Evolutionary conservation across 108 stramenopile species (phyloP).

Genomic region (Conticribra weissflogii): DNA sequence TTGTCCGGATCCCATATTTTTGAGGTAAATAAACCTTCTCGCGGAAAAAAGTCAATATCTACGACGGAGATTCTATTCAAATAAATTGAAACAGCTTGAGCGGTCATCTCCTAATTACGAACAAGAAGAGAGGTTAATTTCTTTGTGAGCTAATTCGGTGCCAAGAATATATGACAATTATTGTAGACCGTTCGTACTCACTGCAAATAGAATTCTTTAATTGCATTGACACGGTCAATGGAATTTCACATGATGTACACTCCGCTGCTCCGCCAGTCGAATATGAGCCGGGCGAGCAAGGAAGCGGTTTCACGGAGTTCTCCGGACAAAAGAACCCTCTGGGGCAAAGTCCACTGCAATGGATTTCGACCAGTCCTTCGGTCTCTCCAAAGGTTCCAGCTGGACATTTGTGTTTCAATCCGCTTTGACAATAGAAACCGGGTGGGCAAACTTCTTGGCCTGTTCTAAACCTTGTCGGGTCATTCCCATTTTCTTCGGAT

Average conservation of each 20-base stretch:
- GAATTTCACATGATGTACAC: constrained; percentile 47
- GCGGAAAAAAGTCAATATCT: no score
- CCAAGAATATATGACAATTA: no score
- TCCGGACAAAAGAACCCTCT: constrained; percentile 42
- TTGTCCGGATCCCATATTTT: no score
- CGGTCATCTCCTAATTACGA: constrained; percentile 43
- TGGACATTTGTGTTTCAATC: constrained; percentile 17
- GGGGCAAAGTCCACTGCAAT: constrained; percentile 37
- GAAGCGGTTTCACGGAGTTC: constrained; percentile 29
- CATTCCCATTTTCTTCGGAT: constrained; percentile 11
- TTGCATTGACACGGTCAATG: constrained; percentile 26
- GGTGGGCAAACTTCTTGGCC: constrained; percentile 32
- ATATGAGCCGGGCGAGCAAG: constrained; percentile 42
- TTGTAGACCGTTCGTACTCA: no score
- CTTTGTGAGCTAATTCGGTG: no score
- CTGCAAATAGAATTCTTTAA: constrained; percentile 40
- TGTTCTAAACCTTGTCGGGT: constrained; percentile 10
- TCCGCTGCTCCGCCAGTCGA: constrained; percentile 47
- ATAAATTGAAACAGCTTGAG: constrained; percentile 42
- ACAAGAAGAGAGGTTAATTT: no score
- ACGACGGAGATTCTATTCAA: constrained; percentile 31
- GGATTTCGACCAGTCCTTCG: constrained; percentile 6
- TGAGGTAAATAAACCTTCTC: no score
- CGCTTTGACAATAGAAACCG: constrained; percentile 32
- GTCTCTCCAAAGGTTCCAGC: constrained; percentile 34